These are phyloP conservation scores for Camelina laxa DNA, from an alignment of 345 rosid species.

Conservation along the genomic window DNA sequence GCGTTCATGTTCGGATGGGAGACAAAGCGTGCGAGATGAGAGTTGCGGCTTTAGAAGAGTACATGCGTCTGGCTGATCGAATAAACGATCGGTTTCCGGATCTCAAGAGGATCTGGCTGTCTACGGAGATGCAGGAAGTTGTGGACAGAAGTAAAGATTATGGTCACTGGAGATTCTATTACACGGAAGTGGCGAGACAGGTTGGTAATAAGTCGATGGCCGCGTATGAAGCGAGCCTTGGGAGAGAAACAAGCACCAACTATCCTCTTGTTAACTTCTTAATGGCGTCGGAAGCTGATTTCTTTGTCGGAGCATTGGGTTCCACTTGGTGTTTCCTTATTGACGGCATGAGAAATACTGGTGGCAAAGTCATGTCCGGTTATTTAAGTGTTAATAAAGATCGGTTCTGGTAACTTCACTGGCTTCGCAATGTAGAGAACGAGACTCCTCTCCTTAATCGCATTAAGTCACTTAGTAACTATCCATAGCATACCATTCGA, in stretches of 20 bases:
- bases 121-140: conserved; percentile 90
- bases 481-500: no score
- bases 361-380: conserved; percentile 94
- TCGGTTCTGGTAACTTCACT: conserved; percentile 61
- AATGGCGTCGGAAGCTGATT: conserved; percentile 90
- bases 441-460: no score
- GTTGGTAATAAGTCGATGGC: conserved; percentile 85
- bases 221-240: conserved; percentile 80
- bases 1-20: no score
- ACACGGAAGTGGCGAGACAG: conserved; percentile 80
- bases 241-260: conserved; percentile 85
- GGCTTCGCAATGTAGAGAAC: no score
- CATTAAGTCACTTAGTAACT: no score
- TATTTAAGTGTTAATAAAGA: conserved; percentile 93
- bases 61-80: no score
- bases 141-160: conserved; percentile 59
- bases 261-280: conserved; percentile 92
- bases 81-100: no score
- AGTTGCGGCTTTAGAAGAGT: no score
- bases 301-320: conserved; percentile 89
- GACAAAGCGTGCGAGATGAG: no score
- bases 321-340: conserved; percentile 98
- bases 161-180: conserved; percentile 72
- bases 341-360: conserved; percentile 95
- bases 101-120: no score